Evolutionary conservation across 1,139 yeast genomes (phyloP).

Genomic region (Saccharomycopsis hybrid): DNA sequence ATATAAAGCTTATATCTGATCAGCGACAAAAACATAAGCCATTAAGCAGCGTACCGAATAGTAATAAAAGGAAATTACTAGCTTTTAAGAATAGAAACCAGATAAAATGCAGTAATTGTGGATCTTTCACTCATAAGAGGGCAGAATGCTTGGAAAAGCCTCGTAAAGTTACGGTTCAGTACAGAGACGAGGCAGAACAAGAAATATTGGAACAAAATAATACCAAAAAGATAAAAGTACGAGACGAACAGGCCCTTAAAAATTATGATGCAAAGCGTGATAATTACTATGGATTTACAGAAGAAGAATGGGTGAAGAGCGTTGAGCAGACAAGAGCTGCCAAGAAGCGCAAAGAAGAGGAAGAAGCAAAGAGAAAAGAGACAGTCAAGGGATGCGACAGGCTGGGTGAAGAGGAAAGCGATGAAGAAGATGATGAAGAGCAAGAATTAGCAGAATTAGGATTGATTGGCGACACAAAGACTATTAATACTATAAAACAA

Average conservation of each 20-base stretch:
- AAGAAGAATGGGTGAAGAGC: conserved; percentile 50
- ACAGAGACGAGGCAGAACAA: conserved; percentile 27
- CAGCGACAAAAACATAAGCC: too few relatives aligned
- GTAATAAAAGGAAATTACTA: background rate
- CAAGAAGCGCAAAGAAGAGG: conserved; percentile 31
- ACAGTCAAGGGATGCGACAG: too few relatives aligned
- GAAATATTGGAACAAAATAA: conserved; percentile 20
- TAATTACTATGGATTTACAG: conserved; percentile 71
- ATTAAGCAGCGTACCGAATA: too few relatives aligned
- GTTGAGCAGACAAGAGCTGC: too few relatives aligned
- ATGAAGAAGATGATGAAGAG: conserved; percentile 25
- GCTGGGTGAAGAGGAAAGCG: conserved; percentile 9
- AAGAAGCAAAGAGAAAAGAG: conserved; percentile 24
- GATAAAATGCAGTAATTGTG: conserved; percentile 45
- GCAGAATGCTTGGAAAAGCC: conserved; percentile 49
- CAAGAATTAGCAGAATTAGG: conserved; percentile 44
- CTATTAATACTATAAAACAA: conserved; percentile 2
- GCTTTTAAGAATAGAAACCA: conserved; percentile 31
- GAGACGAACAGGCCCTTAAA: conserved; percentile 24
- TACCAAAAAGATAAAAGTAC: background rate
- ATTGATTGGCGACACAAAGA: conserved; percentile 20
- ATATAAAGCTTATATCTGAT: conserved; percentile 16
- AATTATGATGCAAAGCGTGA: conserved; percentile 68
- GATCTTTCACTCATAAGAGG: conserved; percentile 40
- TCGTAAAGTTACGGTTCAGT: conserved; percentile 34